Percentiles rank a stretch among this genome's conserved stretches.
Evolutionary conservation across 306 rosid species (phyloP).

Genomic region (Quercus berberidifolia): DNA sequence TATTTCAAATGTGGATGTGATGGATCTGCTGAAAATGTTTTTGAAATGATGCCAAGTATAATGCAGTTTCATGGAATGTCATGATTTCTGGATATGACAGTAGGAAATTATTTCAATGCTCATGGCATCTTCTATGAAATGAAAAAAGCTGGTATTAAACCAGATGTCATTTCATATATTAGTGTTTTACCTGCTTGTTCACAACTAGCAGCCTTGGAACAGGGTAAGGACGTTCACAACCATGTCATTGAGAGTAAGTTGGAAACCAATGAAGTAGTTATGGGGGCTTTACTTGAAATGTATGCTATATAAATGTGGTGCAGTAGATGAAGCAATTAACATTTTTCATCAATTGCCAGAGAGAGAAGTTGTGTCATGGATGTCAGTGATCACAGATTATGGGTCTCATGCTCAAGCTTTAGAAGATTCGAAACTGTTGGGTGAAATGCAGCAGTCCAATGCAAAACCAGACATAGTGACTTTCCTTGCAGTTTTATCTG

Average conservation of each 20-base stretch:
- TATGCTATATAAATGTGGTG: conserved; percentile 73
- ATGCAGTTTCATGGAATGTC: conserved; percentile 61
- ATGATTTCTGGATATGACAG: conserved; percentile 70
- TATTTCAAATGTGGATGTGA: conserved; percentile 71
- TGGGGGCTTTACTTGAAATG: conserved; percentile 88
- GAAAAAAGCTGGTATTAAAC: conserved; percentile 36
- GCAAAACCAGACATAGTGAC: conserved; percentile 60
- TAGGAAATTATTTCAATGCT: conserved; percentile 59
- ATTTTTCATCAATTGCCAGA: conserved; percentile 59
- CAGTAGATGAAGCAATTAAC: conserved; percentile 55
- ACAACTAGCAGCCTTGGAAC: conserved; percentile 41
- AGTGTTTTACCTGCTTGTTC: no score
- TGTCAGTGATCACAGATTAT: conserved; percentile 74
- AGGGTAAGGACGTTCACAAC: conserved; percentile 71
- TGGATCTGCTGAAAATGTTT: conserved; percentile 52
- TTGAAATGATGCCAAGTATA: conserved; percentile 41
- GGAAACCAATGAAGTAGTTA: conserved; percentile 48
- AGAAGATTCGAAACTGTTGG: conserved; percentile 64
- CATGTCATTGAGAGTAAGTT: conserved; percentile 40
- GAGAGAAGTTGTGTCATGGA: conserved; percentile 75
- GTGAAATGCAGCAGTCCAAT: conserved; percentile 48
- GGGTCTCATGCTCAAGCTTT: conserved; percentile 69
- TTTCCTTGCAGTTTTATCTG: conserved; percentile 66
- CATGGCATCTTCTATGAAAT: conserved; percentile 45
- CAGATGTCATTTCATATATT: no score